Percentiles rank a stretch among this genome's conserved stretches.
Evolutionary conservation across 2,329 filamentous ascomycete species (phyloP).

Genomic region (Fonsecaea monophora): DNA sequence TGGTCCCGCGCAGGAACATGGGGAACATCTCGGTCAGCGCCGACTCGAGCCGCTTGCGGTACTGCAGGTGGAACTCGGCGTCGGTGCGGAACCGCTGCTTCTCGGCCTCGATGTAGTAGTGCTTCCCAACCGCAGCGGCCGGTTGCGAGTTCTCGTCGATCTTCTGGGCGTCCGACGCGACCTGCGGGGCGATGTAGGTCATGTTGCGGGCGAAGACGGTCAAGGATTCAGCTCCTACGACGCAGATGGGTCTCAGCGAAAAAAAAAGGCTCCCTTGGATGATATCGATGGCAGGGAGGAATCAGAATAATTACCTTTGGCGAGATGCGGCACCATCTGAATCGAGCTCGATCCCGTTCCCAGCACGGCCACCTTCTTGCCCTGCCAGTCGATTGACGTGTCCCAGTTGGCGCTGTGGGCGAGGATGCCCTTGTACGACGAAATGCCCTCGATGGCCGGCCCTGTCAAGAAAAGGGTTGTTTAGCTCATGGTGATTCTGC

Average conservation of each 20-base stretch:
- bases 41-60: slow-evolving; percentile 37
- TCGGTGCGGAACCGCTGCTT: slow-evolving; percentile 33
- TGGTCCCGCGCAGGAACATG: slow-evolving; percentile 53
- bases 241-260: not conserved
- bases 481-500: not conserved
- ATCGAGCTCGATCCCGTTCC: slow-evolving; percentile 70
- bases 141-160: slow-evolving; percentile 22
- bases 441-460: slow-evolving; percentile 47
- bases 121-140: slow-evolving; percentile 21
- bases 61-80: slow-evolving; percentile 27
- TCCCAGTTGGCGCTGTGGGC: slow-evolving; percentile 46
- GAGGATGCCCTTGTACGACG: slow-evolving; percentile 46
- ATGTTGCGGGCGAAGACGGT: slow-evolving; percentile 39
- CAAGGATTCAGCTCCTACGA: slow-evolving; percentile 39
- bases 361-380: slow-evolving; percentile 68
- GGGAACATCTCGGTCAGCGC: slow-evolving; percentile 52
- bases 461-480: slow-evolving; percentile 42
- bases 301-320: slow-evolving; percentile 33
- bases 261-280: too few species aligned
- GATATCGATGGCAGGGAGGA: slow-evolving; percentile 35
- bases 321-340: slow-evolving; percentile 48
- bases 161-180: slow-evolving; percentile 19
- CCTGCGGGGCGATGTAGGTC: slow-evolving; percentile 41
- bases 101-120: slow-evolving; percentile 34
- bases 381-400: slow-evolving; percentile 55